phyloP scores from a whole-genome alignment of 768 basidiomycete species.

The Naganishia randhawae region DNA sequence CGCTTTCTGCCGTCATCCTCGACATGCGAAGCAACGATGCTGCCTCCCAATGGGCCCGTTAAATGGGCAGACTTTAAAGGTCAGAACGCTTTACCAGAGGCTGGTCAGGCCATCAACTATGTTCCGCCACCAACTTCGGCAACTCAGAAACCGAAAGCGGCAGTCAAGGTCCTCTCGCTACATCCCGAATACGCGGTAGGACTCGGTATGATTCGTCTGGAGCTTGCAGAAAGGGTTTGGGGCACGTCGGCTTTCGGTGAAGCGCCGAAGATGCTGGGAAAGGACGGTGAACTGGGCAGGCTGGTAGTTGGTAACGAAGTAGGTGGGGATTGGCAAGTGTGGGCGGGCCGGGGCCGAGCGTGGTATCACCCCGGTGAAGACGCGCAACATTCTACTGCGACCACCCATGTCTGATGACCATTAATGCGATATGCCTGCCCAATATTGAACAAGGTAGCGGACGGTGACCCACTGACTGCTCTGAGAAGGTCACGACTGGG shows the following conservation, averaged over 20 bases:
- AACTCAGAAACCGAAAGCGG: constrained; percentile 63
- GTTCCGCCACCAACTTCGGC: constrained; percentile 25
- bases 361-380: constrained; percentile 33
- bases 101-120: constrained; percentile 32
- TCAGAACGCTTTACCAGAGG: constrained; percentile 31
- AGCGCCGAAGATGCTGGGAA: constrained; percentile 39
- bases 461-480: too few species aligned
- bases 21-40: not conserved
- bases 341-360: constrained; percentile 59
- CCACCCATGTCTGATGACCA: constrained; percentile 2
- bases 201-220: constrained; percentile 73
- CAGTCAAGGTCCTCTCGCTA: constrained; percentile 66
- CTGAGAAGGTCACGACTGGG: too few species aligned
- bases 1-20: constrained; percentile 50
- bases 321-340: constrained; percentile 60
- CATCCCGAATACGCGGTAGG: constrained; percentile 57
- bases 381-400: constrained; percentile 6
- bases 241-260: constrained; percentile 27
- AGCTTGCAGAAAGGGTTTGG: constrained; percentile 60
- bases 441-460: not conserved
- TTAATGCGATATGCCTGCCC: not conserved
- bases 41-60: constrained; percentile 27
- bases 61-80: constrained; percentile 36
- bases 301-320: constrained; percentile 40
- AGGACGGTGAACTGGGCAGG: constrained; percentile 54